A percentile compares a stretch with the other conserved stretches of the same genome.
Conservation (phyloP, 768 basidiomycete species). For the Rhizopogon vinicolor region DNA sequence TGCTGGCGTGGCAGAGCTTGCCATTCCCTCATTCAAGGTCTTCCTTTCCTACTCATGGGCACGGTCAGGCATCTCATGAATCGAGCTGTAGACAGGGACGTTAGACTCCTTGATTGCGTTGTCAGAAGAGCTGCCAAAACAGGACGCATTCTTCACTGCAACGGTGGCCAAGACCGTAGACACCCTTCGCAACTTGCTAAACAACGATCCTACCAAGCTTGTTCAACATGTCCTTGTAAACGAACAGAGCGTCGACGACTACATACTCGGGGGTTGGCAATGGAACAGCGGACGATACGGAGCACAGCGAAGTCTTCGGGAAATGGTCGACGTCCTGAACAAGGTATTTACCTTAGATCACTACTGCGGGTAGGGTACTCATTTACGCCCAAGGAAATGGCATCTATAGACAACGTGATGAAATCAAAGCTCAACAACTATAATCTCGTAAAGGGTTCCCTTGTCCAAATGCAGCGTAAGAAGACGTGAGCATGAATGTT, state of each 20-base stretch:
- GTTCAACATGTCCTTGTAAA: conserved; percentile 76
- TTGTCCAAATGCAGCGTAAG: conserved; percentile 92
- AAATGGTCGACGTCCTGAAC: conserved; percentile 80
- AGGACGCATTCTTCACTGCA: conserved; percentile 81
- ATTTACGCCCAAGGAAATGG: conserved; percentile 69
- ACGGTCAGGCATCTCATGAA: conserved; percentile 5
- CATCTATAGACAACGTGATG: conserved; percentile 90
- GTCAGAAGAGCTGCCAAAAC: conserved; percentile 91
- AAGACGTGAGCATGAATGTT: conserved; percentile 56
- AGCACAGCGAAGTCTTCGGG: conserved; percentile 72
- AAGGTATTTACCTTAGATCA: conserved; percentile 50
- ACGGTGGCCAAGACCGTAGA: conserved; percentile 93
- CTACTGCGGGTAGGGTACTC: conserved; percentile 1
- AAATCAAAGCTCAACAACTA: conserved; percentile 90
- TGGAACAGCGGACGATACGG: conserved; percentile 96
- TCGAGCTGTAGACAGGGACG: conserved; percentile 74
- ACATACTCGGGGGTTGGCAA: conserved; percentile 76
- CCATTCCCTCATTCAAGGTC: conserved; percentile 91
- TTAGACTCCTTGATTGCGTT: conserved; percentile 84
- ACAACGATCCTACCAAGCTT: conserved; percentile 78
- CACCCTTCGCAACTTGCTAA: conserved; percentile 83
- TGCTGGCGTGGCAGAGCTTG: conserved; percentile 54
- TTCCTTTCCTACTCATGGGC: conserved; percentile 8
- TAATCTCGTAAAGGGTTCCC: conserved; percentile 88
- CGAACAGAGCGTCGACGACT: conserved; percentile 73